Base-by-base conservation (phyloP, 495 filamentous ascomycete species). In the Chaetomium cochliodes region DNA sequence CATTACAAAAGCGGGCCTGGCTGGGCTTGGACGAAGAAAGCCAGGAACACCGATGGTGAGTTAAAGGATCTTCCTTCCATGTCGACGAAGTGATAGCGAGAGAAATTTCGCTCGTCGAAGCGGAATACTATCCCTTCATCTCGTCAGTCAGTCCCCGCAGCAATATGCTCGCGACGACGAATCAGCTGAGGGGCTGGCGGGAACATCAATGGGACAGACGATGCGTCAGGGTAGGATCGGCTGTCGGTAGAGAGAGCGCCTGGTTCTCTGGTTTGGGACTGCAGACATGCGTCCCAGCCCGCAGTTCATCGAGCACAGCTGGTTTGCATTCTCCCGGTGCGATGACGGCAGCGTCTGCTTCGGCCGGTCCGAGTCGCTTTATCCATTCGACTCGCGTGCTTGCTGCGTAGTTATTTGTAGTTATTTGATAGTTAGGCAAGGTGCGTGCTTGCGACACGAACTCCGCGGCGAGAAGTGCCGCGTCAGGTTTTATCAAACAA, bases 171-270 rank as follows among this genome's bases (percentile, higher is more conserved):
- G 41, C 7, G 23, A 11, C 22, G 54, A 49, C 69, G 70, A 74
- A 75, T 73, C 70, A 73, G 70, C 69, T 72, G 69, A 67, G 65
- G 65, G 67, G 66, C 60, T 63, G 65, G 54, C 46, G 50, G 52
- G 44, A 51, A 13, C 59, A 61, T 47, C 37, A 55, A 67, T 67
- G 63, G 69, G 70, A 44, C 61, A 26, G 54, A 47, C 37, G 55
- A 30, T 37, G 37, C 33, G 62, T 60, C 53, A 60, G 60, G 69
- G 69, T 70, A 57, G 59, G 58, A 63, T 68, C 53, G 58, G 60
- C 66, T 69, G 70, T 72, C 69, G 64, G 69, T 67, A 74, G 66
- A 67, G 71, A 65, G 56, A 69, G 57, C 66, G 62, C 39, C 67
- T 65, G 67, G 70, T 53, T 64, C 50, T 50, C 59, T 65, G 65